Base-by-base conservation (phyloP, 2,329 filamentous ascomycete genomes). In the Ophiostoma ips region DNA sequence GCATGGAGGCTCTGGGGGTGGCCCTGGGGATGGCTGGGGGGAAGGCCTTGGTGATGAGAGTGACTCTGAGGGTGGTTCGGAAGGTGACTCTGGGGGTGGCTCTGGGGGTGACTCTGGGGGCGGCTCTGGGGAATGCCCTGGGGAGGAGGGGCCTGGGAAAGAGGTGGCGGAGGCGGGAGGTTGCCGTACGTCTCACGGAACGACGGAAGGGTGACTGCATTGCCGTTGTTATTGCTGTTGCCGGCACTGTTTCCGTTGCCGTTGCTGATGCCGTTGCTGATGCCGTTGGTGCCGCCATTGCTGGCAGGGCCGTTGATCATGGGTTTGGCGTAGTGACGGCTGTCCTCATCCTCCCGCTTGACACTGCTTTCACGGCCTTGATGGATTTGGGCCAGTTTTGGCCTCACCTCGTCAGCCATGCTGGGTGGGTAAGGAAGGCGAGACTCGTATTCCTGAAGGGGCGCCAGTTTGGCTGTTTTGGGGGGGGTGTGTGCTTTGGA, bases 1-100 rank as follows among this genome's bases (percentile, higher is more conserved):
- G 44, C 33, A 48, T 28, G 19, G 60, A 57, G 16, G 40, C 24
- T 43, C 15, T 21, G 40, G 24, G 24, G 41, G 30, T 34, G 56
- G 52, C 6, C 58, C 54, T 28, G 55, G 61, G 38, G 49, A 30
- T 15, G 48, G 67, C 63, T 56, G 61, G 37, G 70, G 68, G 38
- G 70, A 70, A 62, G 52, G 68, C 72, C 51, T 73, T 66, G 50
- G 66, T 63, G 45, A 68, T 59, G 38, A 11, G 45, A 28, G 19
- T 28, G 24, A 28, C 47, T 13, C n/a, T 36, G 35, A 5, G 7
- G 37, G 18, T 38, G 9, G 41, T 8, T 9, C 50, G 30, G 34
- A 40, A 5, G 52, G 50, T 6, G 50, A 48, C 19, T 52, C 48
- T 1, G 52, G 47, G 13, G 35, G n/a, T 9, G 15, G n/a, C 15